A percentile compares a stretch with the other conserved stretches of the same genome.
Evolutionary conservation across 208 protist genomes (phyloP).

Genomic region (Leishmania tropica): DNA sequence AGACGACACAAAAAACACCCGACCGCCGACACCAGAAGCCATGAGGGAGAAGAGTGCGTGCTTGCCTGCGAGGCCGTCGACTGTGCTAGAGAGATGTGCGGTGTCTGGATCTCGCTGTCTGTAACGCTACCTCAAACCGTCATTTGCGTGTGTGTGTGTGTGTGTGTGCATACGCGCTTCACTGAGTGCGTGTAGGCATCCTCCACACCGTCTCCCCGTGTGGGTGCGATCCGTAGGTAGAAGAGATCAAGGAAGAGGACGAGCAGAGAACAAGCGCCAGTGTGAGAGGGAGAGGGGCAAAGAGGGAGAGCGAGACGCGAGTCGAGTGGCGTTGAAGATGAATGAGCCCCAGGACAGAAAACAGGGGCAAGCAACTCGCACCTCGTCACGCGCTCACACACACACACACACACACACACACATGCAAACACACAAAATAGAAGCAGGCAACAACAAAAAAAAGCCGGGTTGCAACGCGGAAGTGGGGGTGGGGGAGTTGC

Average conservation of each 20-base stretch:
- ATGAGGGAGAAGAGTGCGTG: no score
- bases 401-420: neutral
- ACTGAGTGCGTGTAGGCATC: no score
- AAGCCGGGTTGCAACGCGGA: neutral
- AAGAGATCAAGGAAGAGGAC: neutral
- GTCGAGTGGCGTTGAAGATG: neutral
- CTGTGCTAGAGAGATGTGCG: neutral
- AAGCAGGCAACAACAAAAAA: neutral
- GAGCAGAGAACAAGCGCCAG: neutral
- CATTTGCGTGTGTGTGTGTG: neutral
- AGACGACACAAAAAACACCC: no score
- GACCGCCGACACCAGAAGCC: no score
- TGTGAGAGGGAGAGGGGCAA: neutral
- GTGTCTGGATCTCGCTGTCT: neutral
- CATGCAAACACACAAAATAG: neutral
- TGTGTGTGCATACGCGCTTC: neutral
- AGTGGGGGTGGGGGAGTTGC: neutral
- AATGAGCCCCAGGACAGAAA: neutral
- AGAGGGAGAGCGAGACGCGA: neutral
- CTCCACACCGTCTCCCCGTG: neutral
- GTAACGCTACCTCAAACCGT: neutral
- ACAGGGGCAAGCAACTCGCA: neutral
- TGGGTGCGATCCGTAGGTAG: neutral
- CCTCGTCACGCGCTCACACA: neutral
- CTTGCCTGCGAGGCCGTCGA: no score